A percentile compares a stretch with the other conserved stretches of the same genome.
These are phyloP conservation scores for Penicillium occitanis DNA, from an alignment of 2,329 filamentous ascomycete genomes.

Conservation along the genomic window DNA sequence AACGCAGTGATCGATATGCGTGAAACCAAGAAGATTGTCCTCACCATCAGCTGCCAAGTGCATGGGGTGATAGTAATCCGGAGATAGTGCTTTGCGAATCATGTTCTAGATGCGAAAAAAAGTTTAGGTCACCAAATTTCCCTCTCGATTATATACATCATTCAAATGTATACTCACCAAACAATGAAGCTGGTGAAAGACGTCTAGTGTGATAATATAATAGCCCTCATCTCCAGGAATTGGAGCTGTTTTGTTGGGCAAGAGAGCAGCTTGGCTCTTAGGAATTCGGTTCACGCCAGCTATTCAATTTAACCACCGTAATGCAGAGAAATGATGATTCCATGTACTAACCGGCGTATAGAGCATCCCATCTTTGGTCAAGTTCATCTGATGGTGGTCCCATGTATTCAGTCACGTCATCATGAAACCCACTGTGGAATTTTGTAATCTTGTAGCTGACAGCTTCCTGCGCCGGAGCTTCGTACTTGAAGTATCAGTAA, in stretches of 20 bases:
- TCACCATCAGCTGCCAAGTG: not conserved
- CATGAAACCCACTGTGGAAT: not conserved
- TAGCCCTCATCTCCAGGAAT: constrained; percentile 2
- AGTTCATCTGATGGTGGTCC: not conserved
- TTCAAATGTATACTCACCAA: constrained; percentile 13
- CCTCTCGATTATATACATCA: not conserved
- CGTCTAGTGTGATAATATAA: constrained; percentile 13
- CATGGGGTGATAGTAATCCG: not conserved
- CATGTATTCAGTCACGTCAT: not conserved
- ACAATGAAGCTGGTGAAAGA: constrained; percentile 21
- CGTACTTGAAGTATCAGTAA: not conserved
- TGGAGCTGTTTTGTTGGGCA: constrained; percentile 5
- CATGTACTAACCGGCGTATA: not conserved
- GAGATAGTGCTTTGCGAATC: constrained; percentile 3
- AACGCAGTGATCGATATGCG: not conserved
- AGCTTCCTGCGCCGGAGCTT: not conserved
- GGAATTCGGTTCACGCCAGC: constrained; percentile 3
- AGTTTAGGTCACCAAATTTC: not conserved
- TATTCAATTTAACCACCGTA: not conserved
- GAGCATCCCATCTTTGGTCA: not conserved
- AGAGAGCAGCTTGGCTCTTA: not conserved
- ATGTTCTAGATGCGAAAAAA: constrained; percentile 9
- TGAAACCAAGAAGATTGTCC: not conserved
- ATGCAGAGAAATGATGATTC: not conserved
- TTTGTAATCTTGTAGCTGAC: not conserved